A percentile compares a stretch with the other conserved stretches of the same genome.
Evolutionary conservation across 331 rosid genomes (phyloP).

Genomic region (Cucumis variabilis): DNA sequence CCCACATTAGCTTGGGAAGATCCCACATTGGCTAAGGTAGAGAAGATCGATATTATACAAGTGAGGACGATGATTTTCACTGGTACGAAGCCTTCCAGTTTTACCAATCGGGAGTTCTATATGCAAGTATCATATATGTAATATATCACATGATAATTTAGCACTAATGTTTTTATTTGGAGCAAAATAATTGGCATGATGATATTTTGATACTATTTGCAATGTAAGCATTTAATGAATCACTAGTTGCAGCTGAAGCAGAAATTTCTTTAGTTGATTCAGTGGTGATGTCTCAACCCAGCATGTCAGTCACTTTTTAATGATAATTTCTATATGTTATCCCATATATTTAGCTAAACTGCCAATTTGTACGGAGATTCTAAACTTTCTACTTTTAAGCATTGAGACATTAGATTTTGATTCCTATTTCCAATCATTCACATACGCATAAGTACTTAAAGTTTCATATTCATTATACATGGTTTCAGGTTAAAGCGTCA

Average conservation of each 20-base stretch:
- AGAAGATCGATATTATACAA: too few relatives aligned
- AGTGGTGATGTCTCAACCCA: slow-evolving; percentile 86
- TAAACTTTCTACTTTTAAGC: slow-evolving; percentile 13
- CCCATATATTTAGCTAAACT: slow-evolving; percentile 11
- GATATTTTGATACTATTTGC: slow-evolving; percentile 45
- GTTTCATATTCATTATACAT: not conserved
- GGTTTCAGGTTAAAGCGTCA: slow-evolving; percentile 76
- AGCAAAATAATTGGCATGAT: slow-evolving; percentile 12
- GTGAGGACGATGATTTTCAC: not conserved
- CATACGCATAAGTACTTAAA: not conserved
- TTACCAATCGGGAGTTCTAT: too few relatives aligned
- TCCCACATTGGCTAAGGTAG: too few relatives aligned
- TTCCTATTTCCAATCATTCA: slow-evolving; percentile 18
- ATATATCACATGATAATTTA: too few relatives aligned
- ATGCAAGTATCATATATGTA: slow-evolving; percentile 9
- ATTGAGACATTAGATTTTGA: slow-evolving; percentile 28
- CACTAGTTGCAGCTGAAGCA: slow-evolving; percentile 91
- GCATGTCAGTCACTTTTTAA: slow-evolving; percentile 54
- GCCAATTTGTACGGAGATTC: not conserved
- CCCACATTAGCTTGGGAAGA: not conserved
- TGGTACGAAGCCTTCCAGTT: not conserved
- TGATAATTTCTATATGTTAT: slow-evolving; percentile 50
- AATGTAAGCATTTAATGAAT: slow-evolving; percentile 88
- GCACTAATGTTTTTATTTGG: too few relatives aligned
- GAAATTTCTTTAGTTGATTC: slow-evolving; percentile 87